A percentile compares a stretch with the other conserved stretches of the same genome.
Evolutionary conservation across 495 filamentous ascomycete species (phyloP).

Genomic region (Neurospora terricola): DNA sequence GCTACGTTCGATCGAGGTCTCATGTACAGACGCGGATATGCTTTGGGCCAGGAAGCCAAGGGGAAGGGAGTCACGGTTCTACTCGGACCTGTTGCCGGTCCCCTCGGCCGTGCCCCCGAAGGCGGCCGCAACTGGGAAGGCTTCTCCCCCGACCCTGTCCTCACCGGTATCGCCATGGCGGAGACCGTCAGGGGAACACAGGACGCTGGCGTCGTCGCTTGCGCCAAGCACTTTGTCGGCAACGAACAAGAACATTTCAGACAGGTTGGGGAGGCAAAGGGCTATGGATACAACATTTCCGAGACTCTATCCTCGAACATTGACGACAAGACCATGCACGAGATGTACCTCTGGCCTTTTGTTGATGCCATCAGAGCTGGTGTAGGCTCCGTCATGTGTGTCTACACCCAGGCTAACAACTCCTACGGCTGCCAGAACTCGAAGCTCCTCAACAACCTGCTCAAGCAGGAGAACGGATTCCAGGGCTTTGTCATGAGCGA

Average conservation of each 20-base stretch:
- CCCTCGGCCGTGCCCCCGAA: slow-evolving; percentile 62
- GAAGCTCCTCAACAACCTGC: slow-evolving; percentile 64
- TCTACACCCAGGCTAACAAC: slow-evolving; percentile 87
- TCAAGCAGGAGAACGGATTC: slow-evolving; percentile 89
- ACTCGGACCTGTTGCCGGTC: slow-evolving; percentile 84
- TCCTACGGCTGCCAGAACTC: slow-evolving; percentile 80
- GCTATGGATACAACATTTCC: slow-evolving; percentile 53
- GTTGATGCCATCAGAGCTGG: slow-evolving; percentile 41
- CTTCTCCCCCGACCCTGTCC: slow-evolving; percentile 63
- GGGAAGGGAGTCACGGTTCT: slow-evolving; percentile 80
- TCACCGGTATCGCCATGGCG: slow-evolving; percentile 63
- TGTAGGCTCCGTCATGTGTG: slow-evolving; percentile 86
- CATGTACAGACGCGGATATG: slow-evolving; percentile 64
- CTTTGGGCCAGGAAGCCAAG: slow-evolving; percentile 71
- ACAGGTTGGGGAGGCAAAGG: slow-evolving; percentile 51
- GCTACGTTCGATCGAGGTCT: slow-evolving; percentile 65
- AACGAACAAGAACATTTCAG: slow-evolving; percentile 82
- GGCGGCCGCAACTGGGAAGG: slow-evolving; percentile 92
- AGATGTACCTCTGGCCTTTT: slow-evolving; percentile 74
- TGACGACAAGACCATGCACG: slow-evolving; percentile 91
- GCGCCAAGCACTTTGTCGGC: slow-evolving; percentile 70
- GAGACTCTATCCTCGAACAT: slow-evolving; percentile 70
- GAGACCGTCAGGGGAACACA: slow-evolving; percentile 76
- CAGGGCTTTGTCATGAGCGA: slow-evolving; percentile 92
- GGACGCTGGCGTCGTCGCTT: slow-evolving; percentile 70